Evolutionary conservation across 2,329 filamentous ascomycete genomes (phyloP).

Genomic region (Pseudogymnoascus sp.): DNA sequence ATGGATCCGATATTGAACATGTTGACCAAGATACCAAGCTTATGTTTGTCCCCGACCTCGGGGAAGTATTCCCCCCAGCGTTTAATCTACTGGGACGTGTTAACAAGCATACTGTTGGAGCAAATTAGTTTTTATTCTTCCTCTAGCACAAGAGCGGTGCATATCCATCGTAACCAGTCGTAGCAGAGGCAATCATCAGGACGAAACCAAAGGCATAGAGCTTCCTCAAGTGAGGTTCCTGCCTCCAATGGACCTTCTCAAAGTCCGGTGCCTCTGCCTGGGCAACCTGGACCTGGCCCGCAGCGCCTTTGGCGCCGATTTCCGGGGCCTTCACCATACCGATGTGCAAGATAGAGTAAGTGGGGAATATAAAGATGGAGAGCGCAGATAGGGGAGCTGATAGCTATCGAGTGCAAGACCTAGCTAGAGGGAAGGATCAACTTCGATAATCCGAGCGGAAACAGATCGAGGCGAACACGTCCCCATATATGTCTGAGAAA

Average conservation of each 20-base stretch:
- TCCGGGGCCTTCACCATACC: neutral
- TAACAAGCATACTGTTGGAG: conserved; percentile 39
- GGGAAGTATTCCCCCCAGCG: conserved; percentile 45
- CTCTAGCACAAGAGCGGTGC: neutral
- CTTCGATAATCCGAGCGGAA: neutral
- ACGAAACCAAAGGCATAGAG: conserved; percentile 45
- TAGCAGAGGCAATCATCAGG: conserved; percentile 51
- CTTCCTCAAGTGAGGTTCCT: conserved; percentile 46
- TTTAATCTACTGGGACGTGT: conserved; percentile 50
- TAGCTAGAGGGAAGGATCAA: neutral
- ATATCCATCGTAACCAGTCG: conserved; percentile 52
- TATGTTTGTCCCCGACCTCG: conserved; percentile 32
- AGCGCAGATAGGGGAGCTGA: neutral
- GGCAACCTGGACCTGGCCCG: conserved; percentile 32
- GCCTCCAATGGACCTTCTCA: conserved; percentile 47
- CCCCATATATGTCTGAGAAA: neutral
- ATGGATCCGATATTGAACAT: conserved; percentile 36
- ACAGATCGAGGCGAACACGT: neutral
- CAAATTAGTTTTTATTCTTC: neutral
- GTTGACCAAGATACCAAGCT: conserved; percentile 39
- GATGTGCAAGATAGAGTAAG: neutral
- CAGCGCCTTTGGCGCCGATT: conserved; percentile 15
- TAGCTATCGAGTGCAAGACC: neutral
- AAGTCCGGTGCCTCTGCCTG: conserved; percentile 41
- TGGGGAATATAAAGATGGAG: neutral